phyloP scores from a whole-genome alignment of 148 eudicot species.

The Cornus controversa region DNA sequence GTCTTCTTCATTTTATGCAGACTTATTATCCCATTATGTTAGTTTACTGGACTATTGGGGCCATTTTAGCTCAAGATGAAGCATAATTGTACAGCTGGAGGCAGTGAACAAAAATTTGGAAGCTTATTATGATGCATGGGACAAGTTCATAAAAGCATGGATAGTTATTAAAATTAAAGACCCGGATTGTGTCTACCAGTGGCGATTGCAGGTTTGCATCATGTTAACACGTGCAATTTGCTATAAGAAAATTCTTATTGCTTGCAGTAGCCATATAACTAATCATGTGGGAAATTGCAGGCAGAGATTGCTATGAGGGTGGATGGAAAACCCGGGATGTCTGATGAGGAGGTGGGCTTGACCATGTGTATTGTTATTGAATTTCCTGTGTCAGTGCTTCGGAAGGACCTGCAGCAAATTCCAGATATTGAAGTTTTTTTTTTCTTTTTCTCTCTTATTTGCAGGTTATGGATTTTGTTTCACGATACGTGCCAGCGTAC shows the following conservation, averaged over 20 bases:
- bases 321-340: slow-evolving; percentile 83
- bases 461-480: slow-evolving; percentile 92
- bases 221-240: background rate
- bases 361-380: background rate
- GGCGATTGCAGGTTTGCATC: slow-evolving; percentile 86
- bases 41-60: background rate
- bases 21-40: slow-evolving; percentile 9
- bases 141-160: slow-evolving; percentile 81
- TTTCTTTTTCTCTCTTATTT: background rate
- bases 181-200: slow-evolving; percentile 79
- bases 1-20: slow-evolving; percentile 1
- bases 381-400: background rate
- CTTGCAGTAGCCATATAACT: background rate
- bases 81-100: slow-evolving; percentile 59
- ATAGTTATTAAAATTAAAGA: slow-evolving; percentile 90
- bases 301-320: slow-evolving; percentile 94
- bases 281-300: slow-evolving; percentile 38
- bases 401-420: background rate
- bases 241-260: background rate
- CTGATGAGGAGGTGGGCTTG: slow-evolving; percentile 79
- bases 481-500: slow-evolving; percentile 94
- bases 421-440: background rate
- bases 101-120: slow-evolving; percentile 66
- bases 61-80: slow-evolving; percentile 10
- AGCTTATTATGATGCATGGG: slow-evolving; percentile 87